Conservation (phyloP, 2,329 filamentous ascomycete genomes). For the Talaromyces sp. region DNA sequence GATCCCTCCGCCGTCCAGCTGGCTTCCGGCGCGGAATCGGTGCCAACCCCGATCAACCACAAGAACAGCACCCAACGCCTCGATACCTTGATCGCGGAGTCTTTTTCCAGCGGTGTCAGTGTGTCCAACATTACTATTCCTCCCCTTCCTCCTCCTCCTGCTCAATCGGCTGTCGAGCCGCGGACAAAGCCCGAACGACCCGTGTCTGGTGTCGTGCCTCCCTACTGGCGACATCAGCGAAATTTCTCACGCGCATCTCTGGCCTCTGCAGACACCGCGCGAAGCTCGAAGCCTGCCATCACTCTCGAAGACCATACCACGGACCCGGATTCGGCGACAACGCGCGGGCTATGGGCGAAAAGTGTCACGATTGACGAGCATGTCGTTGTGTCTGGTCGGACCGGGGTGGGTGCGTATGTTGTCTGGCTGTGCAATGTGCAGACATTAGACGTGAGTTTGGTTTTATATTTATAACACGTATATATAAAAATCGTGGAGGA, state of each 20-base stretch:
- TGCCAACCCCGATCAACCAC: neutral
- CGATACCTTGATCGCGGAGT: neutral
- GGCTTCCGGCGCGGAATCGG: neutral
- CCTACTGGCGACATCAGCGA: conserved; percentile 44
- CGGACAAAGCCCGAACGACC: conserved; percentile 19
- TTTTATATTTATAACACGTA: neutral
- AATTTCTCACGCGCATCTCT: conserved; percentile 38
- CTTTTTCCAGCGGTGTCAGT: neutral
- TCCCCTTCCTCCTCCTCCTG: neutral
- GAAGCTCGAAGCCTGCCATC: conserved; percentile 40
- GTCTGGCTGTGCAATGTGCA: conserved; percentile 90
- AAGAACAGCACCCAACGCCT: neutral
- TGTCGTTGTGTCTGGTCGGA: conserved; percentile 55
- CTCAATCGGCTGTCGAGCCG: neutral
- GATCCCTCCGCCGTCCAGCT: conserved; percentile 2
- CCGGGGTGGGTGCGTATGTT: conserved; percentile 78
- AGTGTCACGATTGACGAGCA: conserved; percentile 60
- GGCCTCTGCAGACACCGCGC: conserved; percentile 32
- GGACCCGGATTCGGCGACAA: conserved; percentile 52
- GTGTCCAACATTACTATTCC: neutral
- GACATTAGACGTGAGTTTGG: conserved; percentile 67
- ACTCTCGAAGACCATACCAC: conserved; percentile 62
- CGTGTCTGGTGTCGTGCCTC: conserved; percentile 34
- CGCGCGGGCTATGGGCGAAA: conserved; percentile 58
- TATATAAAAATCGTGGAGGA: neutral